Conservation (phyloP, 2,329 filamentous ascomycete species). For the Ceratocystis cubensis region DNA sequence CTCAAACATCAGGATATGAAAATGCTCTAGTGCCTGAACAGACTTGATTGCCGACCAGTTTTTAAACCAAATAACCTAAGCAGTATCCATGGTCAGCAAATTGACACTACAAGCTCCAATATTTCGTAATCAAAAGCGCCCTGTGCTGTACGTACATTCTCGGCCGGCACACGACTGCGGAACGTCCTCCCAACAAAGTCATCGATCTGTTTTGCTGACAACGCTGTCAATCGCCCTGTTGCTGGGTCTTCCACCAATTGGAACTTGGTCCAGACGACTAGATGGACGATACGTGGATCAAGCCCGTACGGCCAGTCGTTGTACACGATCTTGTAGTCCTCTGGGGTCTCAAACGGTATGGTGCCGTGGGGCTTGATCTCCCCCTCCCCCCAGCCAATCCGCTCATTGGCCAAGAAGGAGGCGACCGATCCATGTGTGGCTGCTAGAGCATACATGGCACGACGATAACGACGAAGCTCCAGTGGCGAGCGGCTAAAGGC, state of each 20-base stretch:
- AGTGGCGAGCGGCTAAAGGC: conserved; percentile 65
- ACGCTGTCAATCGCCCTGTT: conserved; percentile 54
- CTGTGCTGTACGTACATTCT: conserved; percentile 36
- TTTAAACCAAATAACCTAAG: conserved; percentile 36
- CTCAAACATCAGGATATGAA: conserved; percentile 82
- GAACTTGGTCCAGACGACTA: conserved; percentile 92
- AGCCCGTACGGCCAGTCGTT: conserved; percentile 96
- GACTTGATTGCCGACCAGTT: conserved; percentile 83
- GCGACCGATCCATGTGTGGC: conserved; percentile 62
- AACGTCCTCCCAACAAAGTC: conserved; percentile 59
- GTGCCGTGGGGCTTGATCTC: not conserved
- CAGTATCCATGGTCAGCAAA: not conserved
- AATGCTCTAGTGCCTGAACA: conserved; percentile 78
- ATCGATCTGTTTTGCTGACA: conserved; percentile 53
- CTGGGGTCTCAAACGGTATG: conserved; percentile 24
- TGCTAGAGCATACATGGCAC: conserved; percentile 52
- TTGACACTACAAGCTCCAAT: not conserved
- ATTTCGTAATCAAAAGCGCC: not conserved
- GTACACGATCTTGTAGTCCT: conserved; percentile 60
- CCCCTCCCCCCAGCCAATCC: conserved; percentile 51
- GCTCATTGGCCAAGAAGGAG: conserved; percentile 58
- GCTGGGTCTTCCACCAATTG: conserved; percentile 53
- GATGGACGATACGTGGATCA: conserved; percentile 62
- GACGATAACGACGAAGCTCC: conserved; percentile 64
- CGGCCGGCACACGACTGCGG: conserved; percentile 36